Conservation (phyloP, 345 rosid genomes). For the Kernera saxatilis region DNA sequence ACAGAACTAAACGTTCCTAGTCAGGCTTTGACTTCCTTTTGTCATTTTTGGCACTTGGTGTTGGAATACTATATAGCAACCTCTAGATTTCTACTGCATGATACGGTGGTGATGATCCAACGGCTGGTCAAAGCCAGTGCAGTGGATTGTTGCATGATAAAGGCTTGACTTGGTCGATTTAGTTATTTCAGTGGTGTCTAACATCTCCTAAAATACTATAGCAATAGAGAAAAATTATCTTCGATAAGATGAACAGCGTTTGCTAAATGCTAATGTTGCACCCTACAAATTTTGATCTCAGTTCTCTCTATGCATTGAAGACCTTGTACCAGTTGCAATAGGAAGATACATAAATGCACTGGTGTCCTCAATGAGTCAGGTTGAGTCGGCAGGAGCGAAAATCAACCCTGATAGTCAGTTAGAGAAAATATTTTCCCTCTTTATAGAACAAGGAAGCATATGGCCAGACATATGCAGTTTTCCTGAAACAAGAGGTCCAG, state of each 20-base stretch:
- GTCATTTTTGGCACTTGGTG: neutral
- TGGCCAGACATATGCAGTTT: conserved; percentile 83
- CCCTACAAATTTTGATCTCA: conserved; percentile 33
- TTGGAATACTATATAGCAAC: conserved; percentile 1
- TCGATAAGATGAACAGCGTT: neutral
- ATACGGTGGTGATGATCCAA: neutral
- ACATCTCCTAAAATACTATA: neutral
- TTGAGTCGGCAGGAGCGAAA: conserved; percentile 37
- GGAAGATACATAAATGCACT: conserved; percentile 78
- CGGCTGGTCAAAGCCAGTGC: conserved; percentile 6
- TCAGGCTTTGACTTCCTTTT: neutral
- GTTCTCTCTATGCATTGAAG: conserved; percentile 93
- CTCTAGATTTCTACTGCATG: conserved; percentile 16
- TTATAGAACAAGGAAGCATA: conserved; percentile 86
- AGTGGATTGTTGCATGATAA: neutral
- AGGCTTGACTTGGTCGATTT: conserved; percentile 7
- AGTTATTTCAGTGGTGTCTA: neutral
- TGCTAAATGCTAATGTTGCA: conserved; percentile 12
- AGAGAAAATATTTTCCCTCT: conserved; percentile 82
- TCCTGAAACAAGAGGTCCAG: conserved; percentile 63
- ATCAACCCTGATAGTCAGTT: conserved; percentile 47
- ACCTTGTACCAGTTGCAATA: conserved; percentile 80
- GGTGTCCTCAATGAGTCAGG: conserved; percentile 53
- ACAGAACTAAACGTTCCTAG: neutral
- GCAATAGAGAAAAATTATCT: neutral